These are phyloP conservation scores for Claviceps maximensis DNA, from an alignment of 2,329 filamentous ascomycete species.

Conservation along the genomic window DNA sequence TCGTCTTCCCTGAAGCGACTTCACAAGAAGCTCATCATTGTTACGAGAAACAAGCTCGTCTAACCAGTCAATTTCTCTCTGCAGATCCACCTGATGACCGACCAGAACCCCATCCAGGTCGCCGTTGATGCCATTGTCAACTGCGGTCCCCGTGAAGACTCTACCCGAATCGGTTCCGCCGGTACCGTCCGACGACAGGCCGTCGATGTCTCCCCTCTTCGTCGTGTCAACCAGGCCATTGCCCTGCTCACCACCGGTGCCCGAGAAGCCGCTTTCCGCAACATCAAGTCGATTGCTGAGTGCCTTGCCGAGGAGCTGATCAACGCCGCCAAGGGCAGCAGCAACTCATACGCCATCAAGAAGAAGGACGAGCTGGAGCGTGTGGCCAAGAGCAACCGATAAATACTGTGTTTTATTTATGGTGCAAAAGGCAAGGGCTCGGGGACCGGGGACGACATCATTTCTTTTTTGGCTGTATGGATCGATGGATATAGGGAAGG, in stretches of 20 bases:
- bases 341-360: slow-evolving; percentile 99
- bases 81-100: slow-evolving; percentile 99
- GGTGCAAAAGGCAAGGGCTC: background rate
- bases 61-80: slow-evolving; percentile 13
- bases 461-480: slow-evolving; percentile 1
- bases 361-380: slow-evolving; percentile 99
- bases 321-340: slow-evolving; percentile 99
- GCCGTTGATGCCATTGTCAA: slow-evolving; percentile 99
- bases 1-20: background rate
- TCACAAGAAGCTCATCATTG: background rate
- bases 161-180: slow-evolving; percentile 96
- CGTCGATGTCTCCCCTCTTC: slow-evolving; percentile 98
- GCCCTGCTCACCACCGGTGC: slow-evolving; percentile 97
- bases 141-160: slow-evolving; percentile 99
- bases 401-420: slow-evolving; percentile 38
- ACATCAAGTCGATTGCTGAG: slow-evolving; percentile 99
- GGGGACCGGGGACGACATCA: background rate
- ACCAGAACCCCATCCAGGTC: slow-evolving; percentile 99
- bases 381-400: slow-evolving; percentile 99
- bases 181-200: slow-evolving; percentile 99
- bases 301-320: slow-evolving; percentile 99
- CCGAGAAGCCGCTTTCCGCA: slow-evolving; percentile 97
- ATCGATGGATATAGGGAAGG: slow-evolving; percentile 9
- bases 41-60: background rate
- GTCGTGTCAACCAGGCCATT: slow-evolving; percentile 99